Evolutionary conservation across 2,329 filamentous ascomycete species (phyloP).

Genomic region (Aaosphaeria pasadenensis): DNA sequence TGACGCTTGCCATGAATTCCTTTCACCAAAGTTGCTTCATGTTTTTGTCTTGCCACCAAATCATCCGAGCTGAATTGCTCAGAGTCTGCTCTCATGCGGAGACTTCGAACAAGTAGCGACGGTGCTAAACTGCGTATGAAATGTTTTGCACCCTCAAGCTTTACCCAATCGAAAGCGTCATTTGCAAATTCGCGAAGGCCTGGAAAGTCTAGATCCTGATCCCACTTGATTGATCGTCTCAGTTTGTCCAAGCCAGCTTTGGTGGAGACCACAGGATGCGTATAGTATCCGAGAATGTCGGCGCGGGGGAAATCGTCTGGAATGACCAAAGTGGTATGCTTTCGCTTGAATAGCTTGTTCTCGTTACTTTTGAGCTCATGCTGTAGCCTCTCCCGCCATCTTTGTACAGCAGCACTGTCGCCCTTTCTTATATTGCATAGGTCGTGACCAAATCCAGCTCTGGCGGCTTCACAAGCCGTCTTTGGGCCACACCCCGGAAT

Average conservation of each 20-base stretch:
- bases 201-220: constrained; percentile 60
- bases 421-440: constrained; percentile 64
- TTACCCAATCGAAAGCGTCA: constrained; percentile 84
- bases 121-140: constrained; percentile 79
- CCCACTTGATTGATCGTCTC: constrained; percentile 56
- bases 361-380: constrained; percentile 83
- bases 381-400: constrained; percentile 70
- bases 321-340: constrained; percentile 70
- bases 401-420: constrained; percentile 57
- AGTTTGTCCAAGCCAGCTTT: constrained; percentile 56
- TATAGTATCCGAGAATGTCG: constrained; percentile 82
- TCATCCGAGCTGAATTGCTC: constrained; percentile 21
- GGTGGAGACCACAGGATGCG: constrained; percentile 76
- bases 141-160: constrained; percentile 74
- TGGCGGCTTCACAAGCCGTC: constrained; percentile 83
- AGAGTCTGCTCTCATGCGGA: constrained; percentile 37
- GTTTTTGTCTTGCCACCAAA: constrained; percentile 40
- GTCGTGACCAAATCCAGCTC: constrained; percentile 78
- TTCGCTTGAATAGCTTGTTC: constrained; percentile 73
- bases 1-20: constrained; percentile 65
- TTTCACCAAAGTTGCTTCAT: constrained; percentile 57
- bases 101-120: constrained; percentile 65
- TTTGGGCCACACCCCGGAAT: constrained; percentile 86
- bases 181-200: constrained; percentile 71
- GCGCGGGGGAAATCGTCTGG: constrained; percentile 78